Percentiles rank a stretch among this genome's conserved stretches.
phyloP scores from a whole-genome alignment of 331 rosid genomes.

The Prunus yedoensis region DNA sequence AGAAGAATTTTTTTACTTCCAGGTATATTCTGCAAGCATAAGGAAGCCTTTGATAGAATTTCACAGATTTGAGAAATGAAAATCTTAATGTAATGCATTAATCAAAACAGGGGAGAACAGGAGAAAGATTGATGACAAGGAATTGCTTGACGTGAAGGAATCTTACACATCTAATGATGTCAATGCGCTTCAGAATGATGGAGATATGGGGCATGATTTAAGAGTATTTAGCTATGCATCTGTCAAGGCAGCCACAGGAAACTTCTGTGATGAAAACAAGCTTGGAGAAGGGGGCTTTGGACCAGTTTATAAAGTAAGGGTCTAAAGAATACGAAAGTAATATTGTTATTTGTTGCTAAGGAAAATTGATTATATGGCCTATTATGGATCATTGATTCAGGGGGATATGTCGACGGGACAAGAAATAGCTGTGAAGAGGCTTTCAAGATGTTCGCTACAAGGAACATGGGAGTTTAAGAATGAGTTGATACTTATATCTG shows the following conservation, averaged over 20 bases:
- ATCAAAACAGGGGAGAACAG: background rate
- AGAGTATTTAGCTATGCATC: background rate
- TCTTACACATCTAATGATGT: background rate
- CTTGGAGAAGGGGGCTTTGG: slow-evolving; percentile 7
- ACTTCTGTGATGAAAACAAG: background rate
- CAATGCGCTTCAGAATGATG: background rate
- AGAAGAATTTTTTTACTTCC: background rate
- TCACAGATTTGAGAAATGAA: background rate
- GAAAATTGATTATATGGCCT: background rate
- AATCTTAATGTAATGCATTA: background rate
- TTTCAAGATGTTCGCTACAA: background rate
- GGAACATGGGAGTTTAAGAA: background rate
- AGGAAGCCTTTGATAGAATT: background rate
- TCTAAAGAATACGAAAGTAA: background rate
- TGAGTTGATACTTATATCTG: no score
- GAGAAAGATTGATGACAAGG: slow-evolving; percentile 2
- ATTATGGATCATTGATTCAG: background rate
- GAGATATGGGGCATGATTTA: background rate
- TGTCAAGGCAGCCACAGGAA: background rate
- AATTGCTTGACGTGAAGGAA: background rate
- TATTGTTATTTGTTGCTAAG: background rate
- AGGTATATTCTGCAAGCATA: background rate
- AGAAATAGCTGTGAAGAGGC: slow-evolving; percentile 8
- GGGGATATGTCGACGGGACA: background rate
- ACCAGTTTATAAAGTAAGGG: slow-evolving; percentile 2